Evolutionary conservation across 2,329 filamentous ascomycete species (phyloP).

Genomic region (Capronia americana): DNA sequence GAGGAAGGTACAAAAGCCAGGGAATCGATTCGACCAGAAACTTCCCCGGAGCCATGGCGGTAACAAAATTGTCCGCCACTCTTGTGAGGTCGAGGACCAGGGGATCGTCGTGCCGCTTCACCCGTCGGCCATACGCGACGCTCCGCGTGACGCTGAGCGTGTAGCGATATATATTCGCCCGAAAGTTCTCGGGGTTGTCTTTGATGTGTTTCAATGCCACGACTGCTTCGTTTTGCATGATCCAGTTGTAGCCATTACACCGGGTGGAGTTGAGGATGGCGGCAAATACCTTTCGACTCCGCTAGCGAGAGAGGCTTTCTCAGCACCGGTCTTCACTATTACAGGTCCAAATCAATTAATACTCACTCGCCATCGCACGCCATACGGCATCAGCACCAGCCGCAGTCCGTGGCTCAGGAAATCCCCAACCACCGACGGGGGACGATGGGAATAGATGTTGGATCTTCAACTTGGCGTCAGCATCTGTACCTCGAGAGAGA

Average conservation of each 20-base stretch:
- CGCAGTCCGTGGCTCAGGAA: constrained; percentile 13
- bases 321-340: not conserved
- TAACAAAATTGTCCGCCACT: constrained; percentile 55
- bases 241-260: constrained; percentile 12
- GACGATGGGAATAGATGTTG: constrained; percentile 13
- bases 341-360: not conserved
- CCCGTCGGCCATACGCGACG: constrained; percentile 58
- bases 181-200: constrained; percentile 1
- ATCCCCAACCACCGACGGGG: constrained; percentile 17
- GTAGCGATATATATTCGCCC: constrained; percentile 50
- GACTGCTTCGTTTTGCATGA: constrained; percentile 14
- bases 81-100: constrained; percentile 54
- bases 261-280: constrained; percentile 4
- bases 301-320: not conserved
- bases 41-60: constrained; percentile 54
- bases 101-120: constrained; percentile 49
- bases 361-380: constrained; percentile 14
- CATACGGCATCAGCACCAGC: constrained; percentile 19
- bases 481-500: not conserved
- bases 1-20: constrained; percentile 40
- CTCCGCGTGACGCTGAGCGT: constrained; percentile 57
- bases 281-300: constrained; percentile 8
- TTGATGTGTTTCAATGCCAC: constrained; percentile 6
- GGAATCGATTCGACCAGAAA: constrained; percentile 45
- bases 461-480: not conserved